Conservation (phyloP, 208 protist genomes). For the Wallacemonas collosoma region DNA sequence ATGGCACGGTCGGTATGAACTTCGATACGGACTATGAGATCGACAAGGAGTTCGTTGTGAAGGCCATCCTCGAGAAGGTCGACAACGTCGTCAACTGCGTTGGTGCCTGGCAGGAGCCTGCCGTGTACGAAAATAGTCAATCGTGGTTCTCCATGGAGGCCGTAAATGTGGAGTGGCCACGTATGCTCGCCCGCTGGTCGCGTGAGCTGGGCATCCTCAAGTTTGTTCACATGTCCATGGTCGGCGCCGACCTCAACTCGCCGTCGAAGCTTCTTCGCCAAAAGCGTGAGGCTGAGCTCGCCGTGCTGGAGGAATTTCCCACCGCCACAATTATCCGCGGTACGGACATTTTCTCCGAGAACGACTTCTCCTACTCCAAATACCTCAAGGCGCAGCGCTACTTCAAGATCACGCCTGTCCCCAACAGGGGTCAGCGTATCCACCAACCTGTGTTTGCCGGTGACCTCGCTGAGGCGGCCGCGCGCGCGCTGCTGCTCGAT, state of each 20-base stretch:
- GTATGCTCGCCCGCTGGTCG: conserved; percentile 88
- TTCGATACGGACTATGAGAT: conserved; percentile 90
- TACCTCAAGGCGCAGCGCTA: conserved; percentile 89
- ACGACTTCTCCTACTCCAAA: conserved; percentile 88
- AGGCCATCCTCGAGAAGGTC: conserved; percentile 89
- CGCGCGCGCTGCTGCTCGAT: conserved; percentile 83
- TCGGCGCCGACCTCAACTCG: conserved; percentile 85
- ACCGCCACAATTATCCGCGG: conserved; percentile 88
- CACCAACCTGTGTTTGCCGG: conserved; percentile 91
- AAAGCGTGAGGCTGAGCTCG: conserved; percentile 83
- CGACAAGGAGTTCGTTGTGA: conserved; percentile 92
- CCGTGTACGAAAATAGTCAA: conserved; percentile 87
- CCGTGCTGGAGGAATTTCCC: conserved; percentile 91
- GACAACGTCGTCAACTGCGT: conserved; percentile 85
- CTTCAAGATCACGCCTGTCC: conserved; percentile 84
- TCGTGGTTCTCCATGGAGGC: conserved; percentile 93
- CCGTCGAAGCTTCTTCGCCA: conserved; percentile 86
- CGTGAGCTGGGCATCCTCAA: conserved; percentile 86
- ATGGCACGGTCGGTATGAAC: conserved; percentile 89
- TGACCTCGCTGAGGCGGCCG: conserved; percentile 81
- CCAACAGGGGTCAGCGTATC: conserved; percentile 83
- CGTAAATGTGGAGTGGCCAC: conserved; percentile 91
- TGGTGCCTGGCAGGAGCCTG: conserved; percentile 87
- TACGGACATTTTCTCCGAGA: conserved; percentile 88
- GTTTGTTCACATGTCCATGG: conserved; percentile 91